Conservation (phyloP, 306 rosid genomes). For the Begonia loranthoides region DNA sequence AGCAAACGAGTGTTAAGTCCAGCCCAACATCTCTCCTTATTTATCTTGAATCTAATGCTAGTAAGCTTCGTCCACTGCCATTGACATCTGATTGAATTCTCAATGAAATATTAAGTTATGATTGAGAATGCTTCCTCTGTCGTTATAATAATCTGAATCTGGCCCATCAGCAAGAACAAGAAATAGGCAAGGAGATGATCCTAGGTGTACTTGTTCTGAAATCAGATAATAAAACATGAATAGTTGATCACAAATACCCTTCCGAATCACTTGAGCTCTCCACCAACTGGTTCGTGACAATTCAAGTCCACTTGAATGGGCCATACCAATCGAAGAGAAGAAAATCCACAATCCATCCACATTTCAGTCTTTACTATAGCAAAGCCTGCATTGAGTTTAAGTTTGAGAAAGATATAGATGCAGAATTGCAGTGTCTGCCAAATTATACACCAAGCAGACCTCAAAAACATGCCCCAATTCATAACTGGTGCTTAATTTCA, state of each 20-base stretch:
- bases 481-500: too few relatives aligned
- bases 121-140: not conserved
- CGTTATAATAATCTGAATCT: too few relatives aligned
- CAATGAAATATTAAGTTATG: not conserved
- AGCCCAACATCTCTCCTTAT: constrained; percentile 9
- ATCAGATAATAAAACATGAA: too few relatives aligned
- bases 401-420: not conserved
- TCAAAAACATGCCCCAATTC: too few relatives aligned
- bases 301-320: constrained; percentile 54
- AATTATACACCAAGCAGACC: too few relatives aligned
- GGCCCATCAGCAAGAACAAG: too few relatives aligned
- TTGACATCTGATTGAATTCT: not conserved
- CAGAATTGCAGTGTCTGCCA: not conserved
- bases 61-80: constrained; percentile 8
- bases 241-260: constrained; percentile 31
- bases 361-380: too few relatives aligned
- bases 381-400: too few relatives aligned
- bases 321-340: constrained; percentile 57
- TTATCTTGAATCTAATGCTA: constrained; percentile 15
- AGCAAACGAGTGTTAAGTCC: constrained; percentile 13
- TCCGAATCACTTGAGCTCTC: constrained; percentile 75
- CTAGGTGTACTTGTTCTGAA: too few relatives aligned
- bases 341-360: too few relatives aligned
- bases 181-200: too few relatives aligned
- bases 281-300: constrained; percentile 74